Evolutionary conservation across 73 alveolate genomes (phyloP), one percentile per base, ranked within the genome.

Genomic region (Paramecium caudatum): DNA sequence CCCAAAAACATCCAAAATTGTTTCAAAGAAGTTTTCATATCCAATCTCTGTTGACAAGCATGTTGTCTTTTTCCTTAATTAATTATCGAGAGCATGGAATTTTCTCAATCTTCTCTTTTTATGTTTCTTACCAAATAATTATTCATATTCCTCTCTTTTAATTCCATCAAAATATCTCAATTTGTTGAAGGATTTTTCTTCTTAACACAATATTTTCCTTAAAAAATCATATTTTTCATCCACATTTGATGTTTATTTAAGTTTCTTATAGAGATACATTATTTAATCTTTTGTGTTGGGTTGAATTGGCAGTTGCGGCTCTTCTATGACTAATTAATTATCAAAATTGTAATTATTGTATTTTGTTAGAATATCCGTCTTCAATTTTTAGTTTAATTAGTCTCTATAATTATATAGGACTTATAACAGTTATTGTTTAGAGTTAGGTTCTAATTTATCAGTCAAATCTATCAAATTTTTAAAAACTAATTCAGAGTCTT

Each of bases 111-210:
- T 23, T 74, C 47, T 74, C 19, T 74, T 74, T 41, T 23, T 36
- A 74, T 74, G 80, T 27, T 55, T 19, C 9, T 45, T 74, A 9
- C 88, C 88, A 74, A 74, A 74, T 74, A 74, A 39, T 19, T 74
- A 74, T 5, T 30, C 10, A 65, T 30, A 33, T 12, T 39, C 88
- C 19, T 39, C 88, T 74, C 65, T 74, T 25, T 74, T 74, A 12
- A 74, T 74, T 41, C 43, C 43, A 27, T 74, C 39, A 37, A 74
- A 9, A 10, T 74, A 74, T 4, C 32, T 36, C 47, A 21, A 74
- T 74, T 74, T 74, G 4, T 74, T 30, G 43, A 19, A 21, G 7
- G 88, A 74, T 43, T 74, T 74, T 74, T 74, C 55, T 43, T 74
- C 88, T 27, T 41, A 74, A 10, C 41, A 41, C 0, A 74, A 27